Conservation (phyloP, 2,329 filamentous ascomycete species). For the Ophiostoma montium region DNA sequence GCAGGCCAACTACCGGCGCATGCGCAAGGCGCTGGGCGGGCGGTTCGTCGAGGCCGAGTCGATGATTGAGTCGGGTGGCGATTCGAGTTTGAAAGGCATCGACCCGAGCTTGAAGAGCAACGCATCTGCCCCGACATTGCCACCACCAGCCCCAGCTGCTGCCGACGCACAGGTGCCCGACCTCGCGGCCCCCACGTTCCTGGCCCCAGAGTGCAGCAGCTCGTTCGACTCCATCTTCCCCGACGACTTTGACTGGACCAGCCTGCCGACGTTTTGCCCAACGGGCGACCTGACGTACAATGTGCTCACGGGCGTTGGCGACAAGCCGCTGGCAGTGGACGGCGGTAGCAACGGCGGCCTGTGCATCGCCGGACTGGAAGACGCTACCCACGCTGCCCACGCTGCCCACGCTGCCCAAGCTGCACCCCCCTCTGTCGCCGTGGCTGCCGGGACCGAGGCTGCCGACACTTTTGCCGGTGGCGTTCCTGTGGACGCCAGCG, state of each 20-base stretch:
- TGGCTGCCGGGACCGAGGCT: not conserved
- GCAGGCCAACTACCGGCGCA: conserved; percentile 37
- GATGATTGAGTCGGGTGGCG: too few relatives aligned
- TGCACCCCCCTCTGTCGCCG: not conserved
- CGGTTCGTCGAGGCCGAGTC: conserved; percentile 16
- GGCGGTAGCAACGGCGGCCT: not conserved
- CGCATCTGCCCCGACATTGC: too few relatives aligned
- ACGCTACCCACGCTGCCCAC: not conserved
- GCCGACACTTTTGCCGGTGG: not conserved
- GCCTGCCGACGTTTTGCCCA: conserved; percentile 40
- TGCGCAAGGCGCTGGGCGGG: conserved; percentile 34
- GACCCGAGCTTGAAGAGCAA: conserved; percentile 12
- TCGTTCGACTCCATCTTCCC: conserved; percentile 20
- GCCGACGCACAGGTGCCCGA: not conserved
- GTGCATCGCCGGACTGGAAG: not conserved
- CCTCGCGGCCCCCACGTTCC: not conserved
- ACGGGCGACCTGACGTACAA: conserved; percentile 44
- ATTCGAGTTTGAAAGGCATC: conserved; percentile 13
- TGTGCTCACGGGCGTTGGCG: conserved; percentile 32
- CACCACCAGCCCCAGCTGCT: too few relatives aligned
- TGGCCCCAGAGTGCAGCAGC: too few relatives aligned
- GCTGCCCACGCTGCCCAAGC: conserved; percentile 1
- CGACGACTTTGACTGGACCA: conserved; percentile 32
- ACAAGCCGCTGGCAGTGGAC: not conserved
- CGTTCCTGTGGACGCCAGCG: conserved; percentile 4